phyloP scores from a whole-genome alignment of 2,329 filamentous ascomycete genomes.

The Pseudocercospora pini-densiflorae region DNA sequence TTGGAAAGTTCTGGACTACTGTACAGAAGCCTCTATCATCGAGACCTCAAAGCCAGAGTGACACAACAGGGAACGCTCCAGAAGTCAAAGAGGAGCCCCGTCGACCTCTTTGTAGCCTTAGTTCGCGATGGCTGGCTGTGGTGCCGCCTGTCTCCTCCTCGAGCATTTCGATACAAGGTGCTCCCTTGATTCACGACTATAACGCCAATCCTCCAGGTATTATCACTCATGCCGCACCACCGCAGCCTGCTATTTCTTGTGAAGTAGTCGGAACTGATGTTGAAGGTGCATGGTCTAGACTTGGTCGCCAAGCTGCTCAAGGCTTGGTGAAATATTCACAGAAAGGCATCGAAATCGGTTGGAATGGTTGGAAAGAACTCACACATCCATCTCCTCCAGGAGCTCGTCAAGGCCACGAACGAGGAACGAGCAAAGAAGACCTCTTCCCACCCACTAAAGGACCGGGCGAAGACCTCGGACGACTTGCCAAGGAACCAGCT shows the following conservation, averaged over 20 bases:
- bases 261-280: conserved; percentile 73
- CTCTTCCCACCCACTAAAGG: conserved; percentile 77
- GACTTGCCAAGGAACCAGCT: conserved; percentile 66
- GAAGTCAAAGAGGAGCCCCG: conserved; percentile 25
- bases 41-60: conserved; percentile 23
- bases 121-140: conserved; percentile 76
- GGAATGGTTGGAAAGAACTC: conserved; percentile 79
- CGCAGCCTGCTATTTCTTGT: conserved; percentile 68
- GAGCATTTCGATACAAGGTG: conserved; percentile 70
- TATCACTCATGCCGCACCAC: conserved; percentile 67
- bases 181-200: conserved; percentile 57
- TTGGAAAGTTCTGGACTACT: conserved; percentile 91
- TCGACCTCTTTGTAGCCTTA: conserved; percentile 70
- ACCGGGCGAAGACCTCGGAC: conserved; percentile 58
- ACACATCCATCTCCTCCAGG: conserved; percentile 63
- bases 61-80: conserved; percentile 38
- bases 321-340: conserved; percentile 73
- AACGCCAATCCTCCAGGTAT: conserved; percentile 61
- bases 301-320: conserved; percentile 72
- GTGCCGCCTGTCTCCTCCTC: conserved; percentile 71
- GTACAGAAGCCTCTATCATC: conserved; percentile 48
- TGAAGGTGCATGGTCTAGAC: conserved; percentile 50
- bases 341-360: conserved; percentile 67
- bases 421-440: conserved; percentile 24
- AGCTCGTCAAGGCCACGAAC: conserved; percentile 22